Evolutionary conservation across 2,329 filamentous ascomycete genomes (phyloP), one percentile per base, ranked within the genome.

Genomic region (Fusarium sp.): DNA sequence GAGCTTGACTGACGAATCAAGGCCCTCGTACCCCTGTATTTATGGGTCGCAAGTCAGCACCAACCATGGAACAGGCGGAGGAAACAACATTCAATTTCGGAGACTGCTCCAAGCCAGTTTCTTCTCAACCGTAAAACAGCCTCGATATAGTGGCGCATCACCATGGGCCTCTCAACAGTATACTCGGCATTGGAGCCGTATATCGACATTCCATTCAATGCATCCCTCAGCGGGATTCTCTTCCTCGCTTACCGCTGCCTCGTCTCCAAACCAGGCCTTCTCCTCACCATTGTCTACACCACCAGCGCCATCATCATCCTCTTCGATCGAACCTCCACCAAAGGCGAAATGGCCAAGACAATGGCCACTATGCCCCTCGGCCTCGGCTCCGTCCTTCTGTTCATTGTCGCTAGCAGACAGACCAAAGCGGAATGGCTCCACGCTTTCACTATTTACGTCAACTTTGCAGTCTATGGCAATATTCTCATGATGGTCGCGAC

Each of bases 401-500:
- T 60, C 10, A 60, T 60, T 16, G 58, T 60, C 19, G 31, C 49
- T 16, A 31, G 48, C 15, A 35, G 49, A 21, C 3, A 19, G 14
- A n/a, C 27, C 10, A 60, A 60, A n/a, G 23, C 6, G 21, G 23
- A n/a, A 12, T 60, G 58, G 58, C 48, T 60, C 3, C 16, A 31
- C 21, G 49, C 38, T 1, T 60, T 60, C 41, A 60, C 49, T 2
- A 44, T 44, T n/a, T 60, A 60, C 37, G 16, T 60, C 19, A 60
- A 60, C 25, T 56, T 44, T 10, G 58, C 58, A 0, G 58, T 60
- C 16, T 60, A 60, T 9, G 58, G 58, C 31, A 60, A 60, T 11
- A 60, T 60, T 18, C 18, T 44, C 16, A 60, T 60, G 58, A 60
- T 60, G 58, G 21, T 60, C 23, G 58, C 38, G 23, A 60, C 58